Evolutionary conservation across 257 asterid species (phyloP), one percentile per base, ranked within the genome.

Genomic region (Plantago elongata): DNA sequence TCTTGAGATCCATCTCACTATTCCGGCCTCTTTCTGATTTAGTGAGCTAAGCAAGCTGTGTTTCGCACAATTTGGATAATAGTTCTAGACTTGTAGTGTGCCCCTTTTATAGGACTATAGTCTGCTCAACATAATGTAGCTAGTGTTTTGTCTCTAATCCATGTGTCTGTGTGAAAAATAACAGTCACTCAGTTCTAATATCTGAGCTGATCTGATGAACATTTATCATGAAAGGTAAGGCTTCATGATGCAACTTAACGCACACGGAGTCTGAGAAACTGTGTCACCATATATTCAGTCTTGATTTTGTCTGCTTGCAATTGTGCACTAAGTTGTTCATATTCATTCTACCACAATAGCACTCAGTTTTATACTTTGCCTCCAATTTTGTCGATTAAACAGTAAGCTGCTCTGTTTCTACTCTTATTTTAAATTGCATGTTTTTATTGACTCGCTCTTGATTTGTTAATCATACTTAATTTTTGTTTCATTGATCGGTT

Each of bases 381-480:
- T 34, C 8, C 40, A 34, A 34, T 30, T 68, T 67, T 57, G 70
- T n/a, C n/a, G 16, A 76, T 93, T 61, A 93, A 83, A 65, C 79
- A 89, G 97, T 93, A 70, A 45, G 30, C 27, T 22, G 27, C 43
- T 48, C 29, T 29, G 43, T 63, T 12, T 47, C 11, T 5, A 27
- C 45, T 60, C 64, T 29, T 54, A 30, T 62, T 3, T 8, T n/a
- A 37, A 43, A 51, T 22, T 22, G 27, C 27, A 1, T 22, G 27
- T 22, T 22, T 22, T 22, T 22, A 22, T 22, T 22, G 2, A 22
- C 1, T 22, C 27, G 2, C 27, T 22, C 27, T 22, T 22, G 2
- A 22, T 37, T 44, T 6, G 13, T 51, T 63, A 9, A 37, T 22
- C 1, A 22, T 22, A 22, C 27, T 22, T 22, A 9, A 57, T 9